Conservation (phyloP, 495 filamentous ascomycete genomes). For the Aspergillus cavernicola region DNA sequence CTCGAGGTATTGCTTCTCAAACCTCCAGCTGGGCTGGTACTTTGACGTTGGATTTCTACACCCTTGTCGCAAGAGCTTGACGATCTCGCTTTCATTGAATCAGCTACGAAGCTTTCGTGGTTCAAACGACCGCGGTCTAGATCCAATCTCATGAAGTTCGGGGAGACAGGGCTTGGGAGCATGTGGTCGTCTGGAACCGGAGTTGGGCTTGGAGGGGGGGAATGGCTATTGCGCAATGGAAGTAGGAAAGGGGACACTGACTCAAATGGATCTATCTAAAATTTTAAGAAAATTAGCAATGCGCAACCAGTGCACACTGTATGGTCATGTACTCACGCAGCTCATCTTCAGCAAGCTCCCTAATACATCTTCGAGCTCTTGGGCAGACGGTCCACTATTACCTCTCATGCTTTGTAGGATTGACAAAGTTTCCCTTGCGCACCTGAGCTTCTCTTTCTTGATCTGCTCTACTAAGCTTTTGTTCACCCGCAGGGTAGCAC, state of each 20-base stretch:
- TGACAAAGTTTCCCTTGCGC: constrained; percentile 16
- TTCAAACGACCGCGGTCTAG: background rate
- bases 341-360: background rate
- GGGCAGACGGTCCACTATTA: background rate
- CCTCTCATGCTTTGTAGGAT: constrained; percentile 14
- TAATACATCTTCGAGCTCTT: constrained; percentile 7
- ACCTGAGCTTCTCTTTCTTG: constrained; percentile 22
- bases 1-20: background rate
- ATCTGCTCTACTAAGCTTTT: constrained; percentile 17
- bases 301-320: background rate
- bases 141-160: background rate
- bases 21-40: background rate
- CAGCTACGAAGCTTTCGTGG: background rate
- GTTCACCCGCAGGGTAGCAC: constrained; percentile 27
- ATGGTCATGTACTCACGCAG: background rate
- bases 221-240: constrained; percentile 5
- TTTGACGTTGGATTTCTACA: background rate
- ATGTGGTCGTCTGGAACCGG: constrained; percentile 15
- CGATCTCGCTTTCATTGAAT: background rate
- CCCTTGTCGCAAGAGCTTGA: no score
- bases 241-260: constrained; percentile 1
- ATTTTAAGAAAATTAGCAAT: background rate
- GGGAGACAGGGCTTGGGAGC: constrained; percentile 10
- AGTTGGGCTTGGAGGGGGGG: constrained; percentile 34
- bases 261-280: background rate